Base-by-base conservation (phyloP, 164 flowering plant genomes). In the grape (Vitis vinifera) region DNA sequence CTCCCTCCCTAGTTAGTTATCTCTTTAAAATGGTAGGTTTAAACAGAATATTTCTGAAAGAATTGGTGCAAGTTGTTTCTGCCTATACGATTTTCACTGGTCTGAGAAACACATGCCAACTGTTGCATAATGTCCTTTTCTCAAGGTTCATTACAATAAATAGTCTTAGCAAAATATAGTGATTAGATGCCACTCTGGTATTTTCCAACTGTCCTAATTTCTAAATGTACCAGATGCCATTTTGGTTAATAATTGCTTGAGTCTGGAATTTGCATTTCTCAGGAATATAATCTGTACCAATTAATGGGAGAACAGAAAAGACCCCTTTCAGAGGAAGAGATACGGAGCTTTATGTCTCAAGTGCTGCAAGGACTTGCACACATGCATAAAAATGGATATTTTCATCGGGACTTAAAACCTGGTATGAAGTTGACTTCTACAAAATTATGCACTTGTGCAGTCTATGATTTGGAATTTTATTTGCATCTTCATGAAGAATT, bases 321-420 rank as follows among this genome's bases (percentile, higher is more conserved):
- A 62, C 88, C 87, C 7, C 86, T 92, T 71, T 78, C 91, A 14
- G 95, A 89, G 75, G 90, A 76, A 63, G 95, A 92, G 81, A 86
- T 92, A 52, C 74, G 87, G 48, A 79, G 70, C 44, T 81, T 87
- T 75, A 83, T 88, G 88, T 81, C 79, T 83, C 97, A 92, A 77
- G 73, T 89, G 71, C 80, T 92, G 58, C 89, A 90, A 71, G 97
- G 92, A 67, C 91, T 92, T 63, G 77, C 85, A 52, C 82, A 92
- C 73, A 86, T 90, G 89, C 97, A 92, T 69, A 77, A 65, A 71
- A 85, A 77, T 81, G 93, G 93, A 69, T 90, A 90, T 70, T 92
- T 90, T 71, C 97, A 92, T 68, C 84, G 97, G 57, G 97, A 92
- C 78, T 65, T 92, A 14, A 92, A 92, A 78, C 97, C 97, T 81